Evolutionary conservation across 495 filamentous ascomycete species (phyloP).

Genomic region (Cladorrhinum samala): DNA sequence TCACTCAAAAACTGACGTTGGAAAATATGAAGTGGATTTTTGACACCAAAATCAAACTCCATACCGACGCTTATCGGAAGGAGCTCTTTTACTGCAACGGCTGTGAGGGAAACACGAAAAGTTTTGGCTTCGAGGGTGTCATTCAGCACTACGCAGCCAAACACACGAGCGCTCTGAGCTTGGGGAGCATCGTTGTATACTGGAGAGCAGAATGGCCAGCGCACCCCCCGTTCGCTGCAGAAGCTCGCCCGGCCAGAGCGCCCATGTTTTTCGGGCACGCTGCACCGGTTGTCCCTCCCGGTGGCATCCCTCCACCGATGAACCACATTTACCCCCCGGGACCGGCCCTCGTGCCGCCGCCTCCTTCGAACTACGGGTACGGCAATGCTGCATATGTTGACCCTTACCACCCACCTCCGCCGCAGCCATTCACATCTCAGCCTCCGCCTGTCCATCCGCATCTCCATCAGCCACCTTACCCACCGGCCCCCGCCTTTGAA

Average conservation of each 20-base stretch:
- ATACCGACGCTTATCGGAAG: conserved; percentile 54
- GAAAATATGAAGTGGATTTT: conserved; percentile 85
- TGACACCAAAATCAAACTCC: conserved; percentile 64
- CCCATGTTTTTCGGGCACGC: conserved; percentile 1
- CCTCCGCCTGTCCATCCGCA: too few species aligned
- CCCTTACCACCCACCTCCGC: conserved; percentile 24
- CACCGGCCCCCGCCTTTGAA: not conserved
- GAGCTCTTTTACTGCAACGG: conserved; percentile 71
- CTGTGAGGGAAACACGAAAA: conserved; percentile 55
- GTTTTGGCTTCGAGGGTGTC: conserved; percentile 68
- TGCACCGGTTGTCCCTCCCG: not conserved
- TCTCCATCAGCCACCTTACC: conserved; percentile 9
- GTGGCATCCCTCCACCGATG: conserved; percentile 9
- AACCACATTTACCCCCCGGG: conserved; percentile 30
- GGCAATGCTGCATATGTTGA: conserved; percentile 30
- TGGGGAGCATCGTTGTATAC: conserved; percentile 61
- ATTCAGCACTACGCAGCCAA: conserved; percentile 79
- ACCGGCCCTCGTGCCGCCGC: conserved; percentile 12
- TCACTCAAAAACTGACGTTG: conserved; percentile 55
- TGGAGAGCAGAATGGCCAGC: conserved; percentile 79
- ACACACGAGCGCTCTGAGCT: conserved; percentile 61
- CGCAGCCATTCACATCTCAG: not conserved
- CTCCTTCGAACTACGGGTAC: conserved; percentile 34
- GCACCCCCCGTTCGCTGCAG: conserved; percentile 59
- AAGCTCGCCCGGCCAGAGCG: conserved; percentile 37